Evolutionary conservation across 257 asterid species (phyloP), one percentile per base, ranked within the genome.

Genomic region (Solanum clarkiae): DNA sequence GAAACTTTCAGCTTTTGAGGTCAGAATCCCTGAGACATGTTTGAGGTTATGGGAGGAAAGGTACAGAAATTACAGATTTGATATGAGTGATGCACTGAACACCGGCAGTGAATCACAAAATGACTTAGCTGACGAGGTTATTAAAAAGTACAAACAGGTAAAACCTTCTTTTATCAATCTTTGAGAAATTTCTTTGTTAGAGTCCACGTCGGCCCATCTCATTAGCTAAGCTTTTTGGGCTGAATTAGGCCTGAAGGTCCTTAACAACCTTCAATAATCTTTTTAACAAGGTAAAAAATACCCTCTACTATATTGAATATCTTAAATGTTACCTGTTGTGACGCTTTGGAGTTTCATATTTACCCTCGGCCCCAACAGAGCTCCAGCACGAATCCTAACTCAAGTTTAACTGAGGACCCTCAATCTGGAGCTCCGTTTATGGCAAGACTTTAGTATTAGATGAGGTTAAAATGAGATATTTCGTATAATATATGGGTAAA

Each of bases 141-240:
- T 94, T 29, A 85, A 87, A 17, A 91, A 91, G 75, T 95, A 93
- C 91, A 94, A 91, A 90, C 92, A 88, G 94, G 98, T 94, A 40
- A 68, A 10, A 18, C 59, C 22, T 53, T 72, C 49, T 55, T 84
- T n/a, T 29, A 12, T 22, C 60, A 8, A 53, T 18, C 82, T 51
- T 68, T 24, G 13, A 51, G 24, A 9, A 75, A 8, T 26, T 77
- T 14, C 44, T 32, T 68, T 29, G 75, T 68, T 32, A n/a, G 7
- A 32, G 47, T 15, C 10, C 71, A 65, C 10, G 14, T 65, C 20
- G 20, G 11, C 6, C 18, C 44, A 65, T 20, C 44, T 65, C 3
- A 6, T 65, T 14, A 26, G 71, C 6, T 32, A 32, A 32, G n/a
- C 49, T 29, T 4, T 68, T 68, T 17, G 2, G 22, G 13, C 15